Percentiles rank a stretch among this genome's conserved stretches.
Evolutionary conservation across 2,329 filamentous ascomycete genomes (phyloP).

Genomic region (Penicillium brasilianum): DNA sequence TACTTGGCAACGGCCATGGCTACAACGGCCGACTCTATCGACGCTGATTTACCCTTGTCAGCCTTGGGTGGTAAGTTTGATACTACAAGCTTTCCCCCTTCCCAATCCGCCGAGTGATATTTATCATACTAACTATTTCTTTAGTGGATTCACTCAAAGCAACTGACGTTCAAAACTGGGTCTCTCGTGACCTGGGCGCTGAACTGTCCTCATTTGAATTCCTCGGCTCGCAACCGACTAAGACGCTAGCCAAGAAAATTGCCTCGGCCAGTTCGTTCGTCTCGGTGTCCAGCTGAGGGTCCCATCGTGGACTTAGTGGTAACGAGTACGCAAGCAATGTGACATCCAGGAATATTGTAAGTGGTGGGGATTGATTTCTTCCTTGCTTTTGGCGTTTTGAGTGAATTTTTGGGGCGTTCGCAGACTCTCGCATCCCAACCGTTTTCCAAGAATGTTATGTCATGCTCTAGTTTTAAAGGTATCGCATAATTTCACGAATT

Average conservation of each 20-base stretch:
- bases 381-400: neutral
- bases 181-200: slow-evolving; percentile 27
- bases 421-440: neutral
- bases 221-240: slow-evolving; percentile 29
- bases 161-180: slow-evolving; percentile 31
- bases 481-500: neutral
- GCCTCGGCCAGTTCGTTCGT: slow-evolving; percentile 26
- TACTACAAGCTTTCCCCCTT: neutral
- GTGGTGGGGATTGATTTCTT: neutral
- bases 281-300: slow-evolving; percentile 16
- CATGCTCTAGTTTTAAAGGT: neutral
- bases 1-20: slow-evolving; percentile 31
- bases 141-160: slow-evolving; percentile 32
- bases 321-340: too few species aligned
- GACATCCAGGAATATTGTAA: neutral
- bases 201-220: slow-evolving; percentile 32
- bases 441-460: neutral
- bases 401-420: neutral
- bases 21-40: slow-evolving; percentile 27
- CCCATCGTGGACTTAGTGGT: neutral
- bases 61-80: slow-evolving; percentile 26
- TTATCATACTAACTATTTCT: slow-evolving; percentile 11
- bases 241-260: slow-evolving; percentile 27
- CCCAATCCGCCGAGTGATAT: neutral
- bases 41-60: slow-evolving; percentile 28